A percentile compares a stretch with the other conserved stretches of the same genome.
phyloP scores from a whole-genome alignment of 2,329 filamentous ascomycete genomes.

The Fusarium verticillioides region DNA sequence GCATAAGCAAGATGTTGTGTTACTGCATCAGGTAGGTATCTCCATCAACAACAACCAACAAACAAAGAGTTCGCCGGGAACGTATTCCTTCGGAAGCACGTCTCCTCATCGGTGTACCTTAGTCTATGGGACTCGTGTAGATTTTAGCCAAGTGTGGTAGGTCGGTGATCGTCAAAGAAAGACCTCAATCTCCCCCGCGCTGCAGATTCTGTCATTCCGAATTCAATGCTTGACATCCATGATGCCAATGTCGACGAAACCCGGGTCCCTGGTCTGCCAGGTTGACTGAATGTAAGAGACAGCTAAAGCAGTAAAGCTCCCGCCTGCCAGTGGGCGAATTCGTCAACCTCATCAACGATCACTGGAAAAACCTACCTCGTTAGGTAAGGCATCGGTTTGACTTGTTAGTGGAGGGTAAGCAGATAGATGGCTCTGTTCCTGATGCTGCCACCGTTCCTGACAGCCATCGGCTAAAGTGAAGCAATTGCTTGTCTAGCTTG shows the following conservation, averaged over 20 bases:
- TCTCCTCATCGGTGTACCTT: slow-evolving; percentile 2
- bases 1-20: neutral
- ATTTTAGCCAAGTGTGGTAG: slow-evolving; percentile 15
- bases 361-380: slow-evolving; percentile 25
- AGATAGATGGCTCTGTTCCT: neutral
- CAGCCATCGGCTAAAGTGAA: slow-evolving; percentile 23
- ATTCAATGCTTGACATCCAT: slow-evolving; percentile 12
- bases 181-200: slow-evolving; percentile 16
- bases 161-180: slow-evolving; percentile 12
- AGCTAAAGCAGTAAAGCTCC: slow-evolving; percentile 26
- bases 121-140: neutral
- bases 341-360: slow-evolving; percentile 18
- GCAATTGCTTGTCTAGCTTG: neutral
- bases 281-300: slow-evolving; percentile 6
- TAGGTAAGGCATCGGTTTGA: slow-evolving; percentile 25
- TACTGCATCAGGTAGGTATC: neutral
- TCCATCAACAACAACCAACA: neutral
- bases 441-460: slow-evolving; percentile 3
- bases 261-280: slow-evolving; percentile 23
- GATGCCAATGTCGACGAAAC: neutral
- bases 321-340: slow-evolving; percentile 26
- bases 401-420: neutral
- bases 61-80: neutral
- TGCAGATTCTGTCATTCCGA: slow-evolving; percentile 11
- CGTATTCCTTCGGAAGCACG: slow-evolving; percentile 15